phyloP scores from a whole-genome alignment of 495 filamentous ascomycete species.

The Podospora anserina region DNA sequence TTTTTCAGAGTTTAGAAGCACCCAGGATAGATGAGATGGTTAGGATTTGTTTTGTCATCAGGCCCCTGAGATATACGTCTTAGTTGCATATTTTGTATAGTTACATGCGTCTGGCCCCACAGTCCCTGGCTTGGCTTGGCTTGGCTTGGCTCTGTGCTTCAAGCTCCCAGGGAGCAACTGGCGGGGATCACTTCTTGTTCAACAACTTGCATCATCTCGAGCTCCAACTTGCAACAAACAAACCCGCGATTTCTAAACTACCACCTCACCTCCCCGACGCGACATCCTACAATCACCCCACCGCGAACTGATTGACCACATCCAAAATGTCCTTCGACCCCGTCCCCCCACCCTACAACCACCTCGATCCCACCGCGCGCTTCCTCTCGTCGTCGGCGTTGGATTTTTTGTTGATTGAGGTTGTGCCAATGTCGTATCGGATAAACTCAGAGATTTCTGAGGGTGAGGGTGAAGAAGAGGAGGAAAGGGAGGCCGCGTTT shows the following conservation, averaged over 20 bases:
- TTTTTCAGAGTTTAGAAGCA: no score
- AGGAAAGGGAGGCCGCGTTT: slow-evolving; percentile 76
- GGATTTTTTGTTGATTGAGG: slow-evolving; percentile 91
- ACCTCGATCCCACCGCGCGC: slow-evolving; percentile 71
- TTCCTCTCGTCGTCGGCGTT: slow-evolving; percentile 79
- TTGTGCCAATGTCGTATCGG: slow-evolving; percentile 91
- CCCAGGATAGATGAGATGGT: no score
- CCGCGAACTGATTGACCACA: background rate
- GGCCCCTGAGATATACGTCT: background rate
- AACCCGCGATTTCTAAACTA: background rate
- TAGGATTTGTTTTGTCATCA: no score
- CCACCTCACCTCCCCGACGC: no score
- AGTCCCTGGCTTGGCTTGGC: background rate
- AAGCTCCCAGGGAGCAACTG: background rate
- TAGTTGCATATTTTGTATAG: background rate
- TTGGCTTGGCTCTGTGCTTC: background rate
- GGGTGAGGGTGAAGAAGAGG: slow-evolving; percentile 59
- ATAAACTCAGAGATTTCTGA: slow-evolving; percentile 56
- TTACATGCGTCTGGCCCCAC: background rate
- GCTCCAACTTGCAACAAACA: background rate
- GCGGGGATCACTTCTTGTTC: background rate
- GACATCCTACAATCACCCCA: background rate
- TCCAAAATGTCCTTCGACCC: slow-evolving; percentile 68
- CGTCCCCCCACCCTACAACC: slow-evolving; percentile 63
- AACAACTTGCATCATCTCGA: background rate